Evolutionary conservation across 2,329 filamentous ascomycete genomes (phyloP), one percentile per base, ranked within the genome.

Genomic region (Phoma sp.): DNA sequence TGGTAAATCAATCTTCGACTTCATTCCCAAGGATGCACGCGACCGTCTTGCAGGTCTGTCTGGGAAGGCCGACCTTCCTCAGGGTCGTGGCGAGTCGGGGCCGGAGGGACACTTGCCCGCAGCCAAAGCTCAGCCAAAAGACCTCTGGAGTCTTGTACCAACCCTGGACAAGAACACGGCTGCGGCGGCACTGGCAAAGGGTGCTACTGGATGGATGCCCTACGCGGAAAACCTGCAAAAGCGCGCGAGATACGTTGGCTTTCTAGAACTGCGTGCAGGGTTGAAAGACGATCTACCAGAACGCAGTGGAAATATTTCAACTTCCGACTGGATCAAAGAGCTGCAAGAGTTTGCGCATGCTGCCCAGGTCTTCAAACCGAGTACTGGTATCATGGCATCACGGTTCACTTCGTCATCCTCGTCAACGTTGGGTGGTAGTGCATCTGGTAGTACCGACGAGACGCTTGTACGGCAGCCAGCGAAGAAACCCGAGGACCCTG

Each of bases 1-100:
- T 0, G 91, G 92, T 0, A 97, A 98, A 77, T 98, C 95, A 0
- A 87, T 99, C 2, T 99, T 98, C 73, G 93, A 98, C 75, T 99
- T 90, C 74, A 83, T 99, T 61, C 90, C 90, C 0, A 82, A 91
- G 0, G 84, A 89, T 28, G 86, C 90, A 3, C 87, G 95, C 57
- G 88, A 93, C 45, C 86, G 88, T 21, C 83, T 99, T 37, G 92
- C 84, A 3, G 82, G 85, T 10, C 87, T 87, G 1, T 92, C 91
- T 2, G 93, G 93, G 1, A 92, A 87, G 52, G 76, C 76, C 2
- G 85, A 93, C 67, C 83, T 99, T 2, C 95, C 95, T 0, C 85
- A 86, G 7, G 95, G 89, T 0, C 79, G 87, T 1, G 87, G 90
- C 46, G 91, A 97, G 76, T 80, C 89, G 23, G 80, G 81, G 2